Conservation (phyloP, 345 rosid genomes). For the Stellera chamaejasme region DNA sequence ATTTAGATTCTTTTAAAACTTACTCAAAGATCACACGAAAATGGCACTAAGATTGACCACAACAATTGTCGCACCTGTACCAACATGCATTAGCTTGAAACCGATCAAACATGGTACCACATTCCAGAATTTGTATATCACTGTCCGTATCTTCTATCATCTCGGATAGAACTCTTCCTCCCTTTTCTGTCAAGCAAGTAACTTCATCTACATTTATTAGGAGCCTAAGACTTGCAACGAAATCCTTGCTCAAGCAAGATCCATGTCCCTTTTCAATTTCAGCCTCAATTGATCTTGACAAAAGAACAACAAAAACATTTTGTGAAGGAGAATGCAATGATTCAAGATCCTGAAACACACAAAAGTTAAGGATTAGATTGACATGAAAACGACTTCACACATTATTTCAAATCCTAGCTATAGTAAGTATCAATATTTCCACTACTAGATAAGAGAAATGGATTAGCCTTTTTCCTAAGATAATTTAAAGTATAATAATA, state of each 20-base stretch:
- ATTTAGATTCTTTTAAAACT: not conserved
- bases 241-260: constrained; percentile 19
- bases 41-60: not conserved
- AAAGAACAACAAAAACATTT: constrained; percentile 43
- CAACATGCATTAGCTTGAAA: constrained; percentile 33
- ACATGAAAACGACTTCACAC: not conserved
- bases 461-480: too few species aligned
- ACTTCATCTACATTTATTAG: constrained; percentile 29
- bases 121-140: constrained; percentile 31
- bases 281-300: constrained; percentile 45
- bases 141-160: constrained; percentile 24
- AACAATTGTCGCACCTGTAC: constrained; percentile 35
- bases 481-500: not conserved
- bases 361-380: constrained; percentile 3
- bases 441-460: too few species aligned
- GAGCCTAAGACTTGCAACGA: constrained; percentile 43
- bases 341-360: constrained; percentile 40
- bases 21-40: not conserved
- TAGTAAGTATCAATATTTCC: too few species aligned
- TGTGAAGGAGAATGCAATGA: constrained; percentile 52
- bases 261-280: constrained; percentile 24
- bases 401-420: not conserved
- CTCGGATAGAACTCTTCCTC: constrained; percentile 22
- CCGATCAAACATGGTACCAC: constrained; percentile 18
- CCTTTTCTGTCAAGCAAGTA: constrained; percentile 21